Percentiles rank a stretch among this genome's conserved stretches.
Conservation (phyloP, 306 rosid genomes). For the Geum urbanum region DNA sequence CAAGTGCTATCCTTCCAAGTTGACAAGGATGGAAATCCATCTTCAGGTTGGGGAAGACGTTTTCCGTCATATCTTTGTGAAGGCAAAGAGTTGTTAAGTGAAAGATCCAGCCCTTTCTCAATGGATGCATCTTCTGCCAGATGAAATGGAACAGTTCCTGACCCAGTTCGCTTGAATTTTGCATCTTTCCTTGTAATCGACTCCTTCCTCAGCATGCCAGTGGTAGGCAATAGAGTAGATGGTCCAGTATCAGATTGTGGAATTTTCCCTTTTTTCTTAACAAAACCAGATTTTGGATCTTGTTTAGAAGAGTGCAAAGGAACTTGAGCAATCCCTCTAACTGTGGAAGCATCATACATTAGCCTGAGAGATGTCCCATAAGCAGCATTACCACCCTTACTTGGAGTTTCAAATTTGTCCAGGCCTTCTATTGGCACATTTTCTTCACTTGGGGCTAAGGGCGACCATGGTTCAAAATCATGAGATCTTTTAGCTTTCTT, state of each 20-base stretch:
- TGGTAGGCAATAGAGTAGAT: constrained; percentile 35
- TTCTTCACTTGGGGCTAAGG: constrained; percentile 36
- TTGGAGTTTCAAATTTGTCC: constrained; percentile 30
- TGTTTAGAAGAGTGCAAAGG: constrained; percentile 31
- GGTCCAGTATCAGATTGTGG: constrained; percentile 36
- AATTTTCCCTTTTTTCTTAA: constrained; percentile 60
- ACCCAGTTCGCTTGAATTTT: constrained; percentile 38
- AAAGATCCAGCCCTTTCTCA: constrained; percentile 56
- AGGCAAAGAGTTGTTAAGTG: constrained; percentile 49
- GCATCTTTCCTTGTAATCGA: constrained; percentile 40
- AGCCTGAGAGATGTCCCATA: constrained; percentile 30
- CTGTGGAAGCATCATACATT: constrained; percentile 31
- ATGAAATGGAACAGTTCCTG: constrained; percentile 37
- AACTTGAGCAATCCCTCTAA: constrained; percentile 38
- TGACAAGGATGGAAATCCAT: constrained; percentile 37
- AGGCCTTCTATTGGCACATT: constrained; percentile 31
- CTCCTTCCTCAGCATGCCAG: constrained; percentile 32
- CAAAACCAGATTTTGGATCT: constrained; percentile 46
- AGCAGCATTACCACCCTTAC: constrained; percentile 28
- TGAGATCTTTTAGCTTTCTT: constrained; percentile 58
- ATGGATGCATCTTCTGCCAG: constrained; percentile 35
- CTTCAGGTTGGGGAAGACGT: constrained; percentile 45
- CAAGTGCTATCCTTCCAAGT: constrained; percentile 54
- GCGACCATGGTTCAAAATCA: constrained; percentile 35
- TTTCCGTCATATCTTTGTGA: constrained; percentile 44